A percentile compares a stretch with the other conserved stretches of the same genome.
These are phyloP conservation scores for Casuarina cunninghamiana DNA, from an alignment of 306 rosid genomes.

Conservation along the genomic window DNA sequence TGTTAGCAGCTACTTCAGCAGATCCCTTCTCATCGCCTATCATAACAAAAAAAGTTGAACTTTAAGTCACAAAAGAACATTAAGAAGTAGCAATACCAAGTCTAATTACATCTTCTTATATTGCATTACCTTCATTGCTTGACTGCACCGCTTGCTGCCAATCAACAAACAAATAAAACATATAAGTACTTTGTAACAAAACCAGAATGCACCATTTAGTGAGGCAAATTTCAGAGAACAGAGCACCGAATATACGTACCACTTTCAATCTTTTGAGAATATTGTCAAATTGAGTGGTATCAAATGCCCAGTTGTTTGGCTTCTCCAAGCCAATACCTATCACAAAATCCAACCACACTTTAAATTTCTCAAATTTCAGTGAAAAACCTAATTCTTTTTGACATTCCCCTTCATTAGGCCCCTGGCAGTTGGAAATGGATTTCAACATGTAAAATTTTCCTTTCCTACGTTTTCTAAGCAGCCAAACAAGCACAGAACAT, in stretches of 20 bases:
- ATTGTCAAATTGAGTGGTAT: conserved; percentile 81
- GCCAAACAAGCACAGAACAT: neutral
- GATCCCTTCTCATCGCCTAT: conserved; percentile 31
- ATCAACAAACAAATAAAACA: conserved; percentile 8
- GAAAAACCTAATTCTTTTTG: neutral
- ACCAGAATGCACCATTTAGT: neutral
- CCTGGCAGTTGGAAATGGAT: neutral
- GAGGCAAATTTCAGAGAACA: neutral
- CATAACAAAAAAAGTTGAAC: conserved; percentile 4
- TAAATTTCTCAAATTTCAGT: neutral
- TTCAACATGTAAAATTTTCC: neutral
- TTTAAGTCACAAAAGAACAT: conserved; percentile 15
- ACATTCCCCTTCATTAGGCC: neutral
- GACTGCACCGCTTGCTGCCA: conserved; percentile 68
- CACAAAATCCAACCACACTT: neutral
- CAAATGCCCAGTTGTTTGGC: conserved; percentile 94
- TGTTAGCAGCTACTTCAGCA: conserved; percentile 41
- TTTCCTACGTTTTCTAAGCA: neutral
- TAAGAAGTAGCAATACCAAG: neutral
- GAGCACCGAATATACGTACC: conserved; percentile 38
- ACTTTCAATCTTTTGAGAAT: conserved; percentile 96
- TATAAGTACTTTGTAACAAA: neutral
- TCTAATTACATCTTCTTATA: conserved; percentile 3
- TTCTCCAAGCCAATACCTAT: conserved; percentile 86
- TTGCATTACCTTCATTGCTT: conserved; percentile 46